Percentiles rank a stretch among this genome's conserved stretches.
Evolutionary conservation across 2,329 filamentous ascomycete genomes (phyloP).

Genomic region (Corinectria fuckeliana): DNA sequence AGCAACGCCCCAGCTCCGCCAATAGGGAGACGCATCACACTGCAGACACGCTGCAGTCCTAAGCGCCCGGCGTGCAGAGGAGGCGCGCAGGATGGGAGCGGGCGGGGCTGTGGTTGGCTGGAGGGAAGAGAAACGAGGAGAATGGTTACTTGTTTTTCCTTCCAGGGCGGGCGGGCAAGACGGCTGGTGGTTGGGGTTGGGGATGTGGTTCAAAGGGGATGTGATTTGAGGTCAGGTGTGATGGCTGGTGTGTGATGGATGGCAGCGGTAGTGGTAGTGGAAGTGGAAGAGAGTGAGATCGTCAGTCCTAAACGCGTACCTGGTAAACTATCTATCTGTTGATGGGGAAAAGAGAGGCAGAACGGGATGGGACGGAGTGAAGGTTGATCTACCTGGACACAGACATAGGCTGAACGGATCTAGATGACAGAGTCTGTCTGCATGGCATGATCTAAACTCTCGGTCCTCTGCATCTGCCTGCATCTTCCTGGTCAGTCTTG

Average conservation of each 20-base stretch:
- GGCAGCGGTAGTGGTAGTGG: not conserved
- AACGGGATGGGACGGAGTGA: too few relatives aligned
- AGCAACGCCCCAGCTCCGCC: conserved; percentile 5
- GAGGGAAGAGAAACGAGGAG: not conserved
- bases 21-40: conserved; percentile 19
- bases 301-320: too few relatives aligned
- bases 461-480: too few relatives aligned
- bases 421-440: too few relatives aligned
- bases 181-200: conserved; percentile 1
- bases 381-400: too few relatives aligned
- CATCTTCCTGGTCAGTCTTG: too few relatives aligned
- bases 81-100: conserved; percentile 2
- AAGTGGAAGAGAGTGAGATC: not conserved
- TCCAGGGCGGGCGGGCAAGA: not conserved
- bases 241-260: not conserved
- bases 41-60: conserved; percentile 23
- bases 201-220: not conserved
- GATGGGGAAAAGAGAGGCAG: not conserved
- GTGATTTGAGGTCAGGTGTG: not conserved
- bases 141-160: not conserved
- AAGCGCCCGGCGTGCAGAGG: conserved; percentile 14
- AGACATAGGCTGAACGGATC: too few relatives aligned
- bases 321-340: too few relatives aligned
- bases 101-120: conserved; percentile 7
- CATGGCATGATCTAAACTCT: too few relatives aligned